Evolutionary conservation across 129 eudicot genomes (phyloP).

Genomic region (Heracleum sosnowskyi): DNA sequence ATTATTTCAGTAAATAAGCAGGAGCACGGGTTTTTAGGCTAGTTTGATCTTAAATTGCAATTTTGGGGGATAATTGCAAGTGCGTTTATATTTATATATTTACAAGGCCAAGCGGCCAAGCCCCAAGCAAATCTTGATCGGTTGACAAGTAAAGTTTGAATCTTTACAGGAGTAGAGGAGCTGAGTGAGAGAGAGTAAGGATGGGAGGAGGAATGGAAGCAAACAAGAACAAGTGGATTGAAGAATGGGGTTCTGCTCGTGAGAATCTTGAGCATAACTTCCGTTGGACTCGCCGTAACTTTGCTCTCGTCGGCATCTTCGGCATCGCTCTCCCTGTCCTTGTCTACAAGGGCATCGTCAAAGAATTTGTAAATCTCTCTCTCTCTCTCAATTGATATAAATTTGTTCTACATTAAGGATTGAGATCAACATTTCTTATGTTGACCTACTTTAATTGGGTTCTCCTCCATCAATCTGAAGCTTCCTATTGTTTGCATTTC

Average conservation of each 20-base stretch:
- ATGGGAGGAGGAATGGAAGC: constrained; percentile 99
- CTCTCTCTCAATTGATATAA: background rate
- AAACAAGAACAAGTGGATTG: constrained; percentile 82
- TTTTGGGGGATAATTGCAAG: too few relatives aligned
- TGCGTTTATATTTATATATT: too few relatives aligned
- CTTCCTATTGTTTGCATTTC: too few relatives aligned
- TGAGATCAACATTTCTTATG: background rate
- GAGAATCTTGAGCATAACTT: constrained; percentile 86
- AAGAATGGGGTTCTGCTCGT: constrained; percentile 78
- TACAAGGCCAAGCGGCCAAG: too few relatives aligned
- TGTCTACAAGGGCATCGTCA: constrained; percentile 89
- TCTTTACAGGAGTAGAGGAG: background rate
- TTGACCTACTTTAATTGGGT: background rate
- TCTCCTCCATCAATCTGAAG: too few relatives aligned
- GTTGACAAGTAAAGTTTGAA: constrained; percentile 9
- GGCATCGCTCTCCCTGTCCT: constrained; percentile 78
- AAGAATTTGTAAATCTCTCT: constrained; percentile 49
- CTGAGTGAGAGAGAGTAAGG: background rate
- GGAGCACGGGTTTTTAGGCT: too few relatives aligned
- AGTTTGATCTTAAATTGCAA: too few relatives aligned
- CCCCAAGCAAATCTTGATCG: too few relatives aligned
- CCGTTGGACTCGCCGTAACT: constrained; percentile 95
- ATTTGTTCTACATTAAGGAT: too few relatives aligned
- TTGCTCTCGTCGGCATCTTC: constrained; percentile 78
- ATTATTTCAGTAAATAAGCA: too few relatives aligned